Conservation (phyloP, 2,329 filamentous ascomycete species). For the Microcera coccophila region DNA sequence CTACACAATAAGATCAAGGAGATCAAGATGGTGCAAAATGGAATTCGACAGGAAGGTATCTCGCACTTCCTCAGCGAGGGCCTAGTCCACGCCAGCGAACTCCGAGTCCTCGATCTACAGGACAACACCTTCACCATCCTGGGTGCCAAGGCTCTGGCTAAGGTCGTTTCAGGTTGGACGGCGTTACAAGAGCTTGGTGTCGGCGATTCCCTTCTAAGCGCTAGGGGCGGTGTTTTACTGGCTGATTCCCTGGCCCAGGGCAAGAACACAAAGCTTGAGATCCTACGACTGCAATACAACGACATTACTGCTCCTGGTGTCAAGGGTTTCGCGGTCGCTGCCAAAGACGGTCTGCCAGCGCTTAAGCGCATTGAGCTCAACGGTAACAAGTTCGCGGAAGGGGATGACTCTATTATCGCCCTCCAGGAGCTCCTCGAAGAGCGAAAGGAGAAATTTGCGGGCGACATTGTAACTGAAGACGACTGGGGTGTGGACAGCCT, state of each 20-base stretch:
- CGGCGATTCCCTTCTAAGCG: constrained; percentile 79
- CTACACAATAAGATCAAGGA: constrained; percentile 77
- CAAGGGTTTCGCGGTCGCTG: constrained; percentile 65
- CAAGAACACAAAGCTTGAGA: constrained; percentile 74
- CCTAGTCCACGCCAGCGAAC: constrained; percentile 62
- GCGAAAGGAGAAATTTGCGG: constrained; percentile 70
- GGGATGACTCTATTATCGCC: constrained; percentile 66
- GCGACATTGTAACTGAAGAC: constrained; percentile 67
- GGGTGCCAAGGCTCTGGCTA: constrained; percentile 74
- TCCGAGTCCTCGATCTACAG: constrained; percentile 83
- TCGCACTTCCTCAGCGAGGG: constrained; percentile 75
- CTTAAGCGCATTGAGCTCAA: constrained; percentile 89
- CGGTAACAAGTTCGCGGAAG: constrained; percentile 90
- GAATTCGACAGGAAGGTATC: constrained; percentile 92
- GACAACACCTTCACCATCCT: constrained; percentile 92
- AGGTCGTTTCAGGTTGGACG: constrained; percentile 70
- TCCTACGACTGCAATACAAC: constrained; percentile 85
- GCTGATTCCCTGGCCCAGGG: constrained; percentile 69
- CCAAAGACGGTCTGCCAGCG: constrained; percentile 64
- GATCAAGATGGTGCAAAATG: constrained; percentile 98
- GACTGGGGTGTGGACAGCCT: constrained; percentile 83
- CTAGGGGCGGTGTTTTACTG: constrained; percentile 71
- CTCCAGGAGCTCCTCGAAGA: constrained; percentile 70
- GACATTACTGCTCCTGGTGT: constrained; percentile 80
- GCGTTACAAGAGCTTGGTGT: constrained; percentile 78